Evolutionary conservation across 495 filamentous ascomycete genomes (phyloP), one percentile per base, ranked within the genome.

Genomic region (Penicillium diatomitis): DNA sequence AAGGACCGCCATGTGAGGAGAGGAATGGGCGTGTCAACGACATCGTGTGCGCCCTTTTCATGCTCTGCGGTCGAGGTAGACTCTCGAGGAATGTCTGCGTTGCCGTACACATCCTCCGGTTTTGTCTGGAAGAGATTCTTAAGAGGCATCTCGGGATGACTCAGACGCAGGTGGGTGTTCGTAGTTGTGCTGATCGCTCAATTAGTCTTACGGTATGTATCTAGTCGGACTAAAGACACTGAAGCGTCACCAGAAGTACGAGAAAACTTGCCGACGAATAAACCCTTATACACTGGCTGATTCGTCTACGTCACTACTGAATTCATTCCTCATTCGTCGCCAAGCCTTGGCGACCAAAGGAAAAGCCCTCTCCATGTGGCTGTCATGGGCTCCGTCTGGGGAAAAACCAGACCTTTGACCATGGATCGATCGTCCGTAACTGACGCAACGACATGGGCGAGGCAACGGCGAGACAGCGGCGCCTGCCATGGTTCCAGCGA

Each of bases 1-100:
- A 69, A 50, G 28, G 70, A 67, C 12, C 66, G 64, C 46, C 60
- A 54, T 1, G 71, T 76, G 5, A 77, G 36, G 2, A 65, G 58
- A 0, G 58, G 64, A 11, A 71, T 57, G 3, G 62, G 64, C 4
- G 61, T 59, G 42, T 72, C 62, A 10, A 66, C 48, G n/a, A 56
- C 33, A 49, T 54, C 57, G 11, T 44, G 32, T 3, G 44, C 41
- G 3, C 44, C 52, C 50, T 63, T 63, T 49, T 63, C 60, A 4
- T 36, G 54, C 28, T 52, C 60, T 38, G 37, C 51, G 6, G 60
- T 55, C 10, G 60, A 58, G 0, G 53, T 31, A 0, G 57, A 63
- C 32, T 60, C 57, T 33, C 60, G 48, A 40, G 52, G 52, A 1
- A 39, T 2, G 5, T 54, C 46, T 6, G 31, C 12, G 31, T 49